Base-by-base conservation (phyloP, 2,329 filamentous ascomycete species). In the Colletotrichum lini region DNA sequence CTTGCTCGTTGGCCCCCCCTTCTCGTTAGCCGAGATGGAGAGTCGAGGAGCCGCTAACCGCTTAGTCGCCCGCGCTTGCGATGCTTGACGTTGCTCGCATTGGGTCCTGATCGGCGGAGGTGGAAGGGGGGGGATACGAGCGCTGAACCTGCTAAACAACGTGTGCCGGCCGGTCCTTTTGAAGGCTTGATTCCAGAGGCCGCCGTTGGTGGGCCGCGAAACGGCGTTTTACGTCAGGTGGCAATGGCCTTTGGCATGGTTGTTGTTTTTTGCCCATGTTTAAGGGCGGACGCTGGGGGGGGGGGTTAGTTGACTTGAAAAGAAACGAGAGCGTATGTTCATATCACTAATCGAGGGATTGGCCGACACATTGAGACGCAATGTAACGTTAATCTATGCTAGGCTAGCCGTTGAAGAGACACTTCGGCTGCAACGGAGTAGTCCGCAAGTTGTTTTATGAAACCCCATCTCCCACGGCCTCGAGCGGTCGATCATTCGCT, bases 331-430 rank as follows among this genome's bases (percentile, higher is more conserved):
- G 30, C 30, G 30, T 35, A 9, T 35, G 30, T 35, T 8, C 30
- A 35, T 8, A 35, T 35, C 30, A 9, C 30, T 21, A 4, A 21
- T 56, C 53, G 35, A 30, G 52, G 6, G 23, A 9, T 26, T 38
- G 40, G 16, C 8, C 56, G 30, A 38, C 45, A 23, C 38, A 26
- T 30, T 45, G 59, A 62, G 30, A 38, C 21, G n/a, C 50, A 68
- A 69, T 69, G 65, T 64, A 64, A 72, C 53, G 40, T 69, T 64
- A 53, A 68, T 49, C 53, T 54, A 64, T 42, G 47, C 59, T 54
- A 69, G 56, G 47, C 65, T 54, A 72, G 59, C 53, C 58, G 40
- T 49, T 54, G 45, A 58, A 45, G n/a, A 57, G n/a, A 52, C 50
- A 10, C 40, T 26, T 53, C 54, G 18, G 40, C 30, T 64, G 13